Conservation (phyloP, 257 asterid species). For the Phtheirospermum japonicum region DNA sequence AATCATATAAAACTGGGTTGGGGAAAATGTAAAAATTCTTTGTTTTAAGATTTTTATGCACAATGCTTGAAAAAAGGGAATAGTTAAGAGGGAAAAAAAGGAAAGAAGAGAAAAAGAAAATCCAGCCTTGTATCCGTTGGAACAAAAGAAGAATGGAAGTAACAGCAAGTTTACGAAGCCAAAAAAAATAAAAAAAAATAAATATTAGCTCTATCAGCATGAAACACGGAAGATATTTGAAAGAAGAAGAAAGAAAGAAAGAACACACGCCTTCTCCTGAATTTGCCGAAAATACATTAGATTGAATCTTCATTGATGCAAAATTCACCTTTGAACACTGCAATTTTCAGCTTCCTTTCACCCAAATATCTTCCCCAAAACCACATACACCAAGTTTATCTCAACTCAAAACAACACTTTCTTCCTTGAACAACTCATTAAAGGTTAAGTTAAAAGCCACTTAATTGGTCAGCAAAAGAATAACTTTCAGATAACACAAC, state of each 20-base stretch:
- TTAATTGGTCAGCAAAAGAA: background rate
- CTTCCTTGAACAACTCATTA: background rate
- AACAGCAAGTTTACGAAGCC: no score
- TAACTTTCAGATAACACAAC: no score
- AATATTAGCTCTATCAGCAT: background rate
- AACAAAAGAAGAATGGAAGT: no score
- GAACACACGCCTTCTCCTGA: slow-evolving; percentile 65
- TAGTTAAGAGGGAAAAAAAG: no score
- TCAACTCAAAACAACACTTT: slow-evolving; percentile 16
- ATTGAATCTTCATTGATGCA: slow-evolving; percentile 71
- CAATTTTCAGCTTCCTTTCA: slow-evolving; percentile 29
- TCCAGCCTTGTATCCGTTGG: no score
- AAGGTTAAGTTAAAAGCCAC: background rate
- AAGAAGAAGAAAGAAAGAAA: background rate
- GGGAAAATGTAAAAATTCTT: no score
- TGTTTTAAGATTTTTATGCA: no score
- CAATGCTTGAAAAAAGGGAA: no score
- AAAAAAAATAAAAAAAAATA: no score
- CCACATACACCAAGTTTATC: background rate
- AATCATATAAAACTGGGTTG: background rate
- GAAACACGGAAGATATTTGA: background rate
- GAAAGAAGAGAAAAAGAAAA: no score
- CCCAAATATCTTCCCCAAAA: background rate
- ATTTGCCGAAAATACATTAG: slow-evolving; percentile 68
- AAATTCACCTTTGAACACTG: slow-evolving; percentile 25